phyloP scores from a whole-genome alignment of 768 basidiomycete genomes.

The Xanthoconium purpureum region DNA sequence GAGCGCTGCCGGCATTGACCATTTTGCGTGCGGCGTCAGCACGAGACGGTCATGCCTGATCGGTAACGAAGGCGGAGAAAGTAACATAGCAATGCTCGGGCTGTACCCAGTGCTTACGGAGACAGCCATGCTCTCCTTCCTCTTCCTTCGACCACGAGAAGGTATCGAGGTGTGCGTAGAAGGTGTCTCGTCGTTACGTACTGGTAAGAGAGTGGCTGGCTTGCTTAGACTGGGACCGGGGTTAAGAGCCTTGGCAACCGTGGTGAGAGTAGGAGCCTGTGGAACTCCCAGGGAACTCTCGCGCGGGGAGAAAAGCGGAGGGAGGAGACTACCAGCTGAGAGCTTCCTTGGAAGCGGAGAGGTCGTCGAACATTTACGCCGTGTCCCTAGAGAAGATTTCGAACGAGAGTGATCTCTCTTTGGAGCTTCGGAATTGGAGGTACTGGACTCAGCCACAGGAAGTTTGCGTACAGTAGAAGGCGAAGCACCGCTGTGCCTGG shows the following conservation, averaged over 20 bases:
- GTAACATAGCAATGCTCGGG: constrained; percentile 21
- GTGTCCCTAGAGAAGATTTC: constrained; percentile 11
- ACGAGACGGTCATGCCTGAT: background rate
- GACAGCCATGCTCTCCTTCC: constrained; percentile 9
- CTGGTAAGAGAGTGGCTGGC: background rate
- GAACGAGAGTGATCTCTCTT: constrained; percentile 18
- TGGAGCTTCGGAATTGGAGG: background rate
- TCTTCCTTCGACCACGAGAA: constrained; percentile 18
- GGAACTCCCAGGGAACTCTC: background rate
- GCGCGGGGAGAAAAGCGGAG: constrained; percentile 15
- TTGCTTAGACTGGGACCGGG: constrained; percentile 1
- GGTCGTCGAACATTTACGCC: background rate
- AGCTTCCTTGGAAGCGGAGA: constrained; percentile 10
- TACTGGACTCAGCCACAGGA: background rate
- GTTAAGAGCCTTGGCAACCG: constrained; percentile 9
- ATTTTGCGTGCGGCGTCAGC: constrained; percentile 6
- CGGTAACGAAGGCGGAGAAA: constrained; percentile 26
- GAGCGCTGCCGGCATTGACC: background rate
- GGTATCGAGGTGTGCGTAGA: background rate
- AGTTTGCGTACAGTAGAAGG: background rate
- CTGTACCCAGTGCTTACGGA: constrained; percentile 2
- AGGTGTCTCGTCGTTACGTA: background rate
- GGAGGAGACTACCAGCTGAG: constrained; percentile 15
- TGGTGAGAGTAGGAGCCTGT: constrained; percentile 9
- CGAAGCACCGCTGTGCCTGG: background rate